Evolutionary conservation across 2,329 filamentous ascomycete species (phyloP).

Genomic region (Phaeomoniella chlamydospora): DNA sequence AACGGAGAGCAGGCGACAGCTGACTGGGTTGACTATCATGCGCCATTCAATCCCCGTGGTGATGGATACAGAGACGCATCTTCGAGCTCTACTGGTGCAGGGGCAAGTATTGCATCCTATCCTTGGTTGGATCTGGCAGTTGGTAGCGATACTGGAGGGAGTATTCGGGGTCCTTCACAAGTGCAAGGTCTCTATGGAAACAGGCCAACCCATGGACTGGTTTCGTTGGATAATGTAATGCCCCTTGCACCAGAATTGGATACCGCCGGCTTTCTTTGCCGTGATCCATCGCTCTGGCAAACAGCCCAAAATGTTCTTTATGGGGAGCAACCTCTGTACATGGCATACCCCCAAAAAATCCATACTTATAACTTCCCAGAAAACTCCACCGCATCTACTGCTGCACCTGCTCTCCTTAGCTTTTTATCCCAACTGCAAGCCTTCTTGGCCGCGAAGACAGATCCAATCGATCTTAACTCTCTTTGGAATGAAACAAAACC

Average conservation of each 20-base stretch:
- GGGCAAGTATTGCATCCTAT: slow-evolving; percentile 20
- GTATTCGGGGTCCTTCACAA: slow-evolving; percentile 30
- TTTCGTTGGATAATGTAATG: slow-evolving; percentile 26
- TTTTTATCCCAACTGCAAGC: slow-evolving; percentile 15
- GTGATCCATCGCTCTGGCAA: slow-evolving; percentile 13
- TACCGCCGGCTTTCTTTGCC: slow-evolving; percentile 27
- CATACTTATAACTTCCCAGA: slow-evolving; percentile 6
- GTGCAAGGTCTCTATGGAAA: slow-evolving; percentile 31
- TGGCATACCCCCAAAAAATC: slow-evolving; percentile 1
- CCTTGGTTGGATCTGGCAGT: slow-evolving; percentile 25
- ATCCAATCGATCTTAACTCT: slow-evolving; percentile 7
- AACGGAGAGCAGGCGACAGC: slow-evolving; percentile 11
- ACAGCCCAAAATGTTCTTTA: slow-evolving; percentile 3
- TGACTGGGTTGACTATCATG: slow-evolving; percentile 19
- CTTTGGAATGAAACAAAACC: slow-evolving; percentile 7
- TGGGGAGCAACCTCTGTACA: background rate
- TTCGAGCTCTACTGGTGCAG: slow-evolving; percentile 17
- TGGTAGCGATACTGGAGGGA: slow-evolving; percentile 28
- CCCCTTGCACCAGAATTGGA: slow-evolving; percentile 28
- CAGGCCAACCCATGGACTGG: slow-evolving; percentile 26
- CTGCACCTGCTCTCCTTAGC: background rate
- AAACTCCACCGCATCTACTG: background rate
- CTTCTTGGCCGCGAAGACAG: slow-evolving; percentile 8
- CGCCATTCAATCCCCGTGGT: slow-evolving; percentile 27
- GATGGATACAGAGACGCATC: slow-evolving; percentile 20